Percentiles rank a stretch among this genome's conserved stretches.
Conservation (phyloP, 2,329 filamentous ascomycete genomes). For the Cordyceps sp. region DNA sequence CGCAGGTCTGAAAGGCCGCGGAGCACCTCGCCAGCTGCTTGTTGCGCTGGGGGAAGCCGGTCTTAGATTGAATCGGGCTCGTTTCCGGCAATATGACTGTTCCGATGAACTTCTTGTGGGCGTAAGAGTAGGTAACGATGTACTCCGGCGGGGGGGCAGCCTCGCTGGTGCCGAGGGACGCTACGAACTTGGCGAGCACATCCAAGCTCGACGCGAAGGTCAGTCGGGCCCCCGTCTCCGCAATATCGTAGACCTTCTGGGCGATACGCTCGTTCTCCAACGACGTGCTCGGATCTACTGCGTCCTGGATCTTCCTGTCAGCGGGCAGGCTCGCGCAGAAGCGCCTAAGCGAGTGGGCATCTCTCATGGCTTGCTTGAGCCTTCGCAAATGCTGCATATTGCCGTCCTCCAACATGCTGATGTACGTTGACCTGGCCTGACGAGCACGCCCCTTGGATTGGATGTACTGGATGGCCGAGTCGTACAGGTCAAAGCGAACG, state of each 20-base stretch:
- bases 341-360: constrained; percentile 47
- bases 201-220: constrained; percentile 60
- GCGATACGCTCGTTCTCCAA: constrained; percentile 7
- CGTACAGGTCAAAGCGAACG: constrained; percentile 70
- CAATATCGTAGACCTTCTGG: constrained; percentile 41
- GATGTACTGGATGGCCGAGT: constrained; percentile 85
- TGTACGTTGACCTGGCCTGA: constrained; percentile 59
- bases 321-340: constrained; percentile 64
- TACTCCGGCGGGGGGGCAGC: constrained; percentile 34
- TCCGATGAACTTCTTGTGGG: constrained; percentile 48
- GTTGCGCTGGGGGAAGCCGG: constrained; percentile 45
- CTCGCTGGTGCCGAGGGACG: constrained; percentile 31
- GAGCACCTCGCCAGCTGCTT: constrained; percentile 76
- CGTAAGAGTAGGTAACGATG: constrained; percentile 28
- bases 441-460: constrained; percentile 83
- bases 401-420: constrained; percentile 63
- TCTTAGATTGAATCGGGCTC: constrained; percentile 51
- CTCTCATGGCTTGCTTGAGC: constrained; percentile 41
- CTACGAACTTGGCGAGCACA: constrained; percentile 57
- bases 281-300: constrained; percentile 5
- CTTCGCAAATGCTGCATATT: constrained; percentile 44
- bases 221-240: constrained; percentile 56
- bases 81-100: constrained; percentile 64
- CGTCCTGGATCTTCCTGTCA: constrained; percentile 39
- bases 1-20: constrained; percentile 72